A percentile compares a stretch with the other conserved stretches of the same genome.
These are phyloP conservation scores for Tolypocladium tundrense DNA, from an alignment of 2,329 filamentous ascomycete genomes.

Conservation along the genomic window DNA sequence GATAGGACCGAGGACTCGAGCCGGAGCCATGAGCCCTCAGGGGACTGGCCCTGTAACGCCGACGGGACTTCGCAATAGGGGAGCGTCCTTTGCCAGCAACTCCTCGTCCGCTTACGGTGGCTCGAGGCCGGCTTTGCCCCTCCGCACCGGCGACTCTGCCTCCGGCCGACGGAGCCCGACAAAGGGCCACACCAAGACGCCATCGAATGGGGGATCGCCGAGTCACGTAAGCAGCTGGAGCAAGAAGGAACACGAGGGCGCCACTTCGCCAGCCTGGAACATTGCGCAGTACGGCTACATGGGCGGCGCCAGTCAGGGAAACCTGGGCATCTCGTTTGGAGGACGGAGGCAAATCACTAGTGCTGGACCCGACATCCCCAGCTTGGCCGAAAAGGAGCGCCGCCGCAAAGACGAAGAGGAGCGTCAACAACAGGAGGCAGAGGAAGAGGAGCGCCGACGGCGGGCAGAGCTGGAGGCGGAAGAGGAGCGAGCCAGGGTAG, in stretches of 20 bases:
- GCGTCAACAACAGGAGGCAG: conserved; percentile 41
- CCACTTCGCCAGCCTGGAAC: conserved; percentile 89
- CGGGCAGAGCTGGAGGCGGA: conserved; percentile 41
- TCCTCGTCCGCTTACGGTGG: conserved; percentile 38
- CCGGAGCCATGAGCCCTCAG: conserved; percentile 53
- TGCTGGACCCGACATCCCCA: conserved; percentile 69
- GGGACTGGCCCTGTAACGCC: conserved; percentile 47
- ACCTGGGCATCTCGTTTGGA: conserved; percentile 87
- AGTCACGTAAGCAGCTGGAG: conserved; percentile 76
- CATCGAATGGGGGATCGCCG: conserved; percentile 37
- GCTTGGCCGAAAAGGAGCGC: conserved; percentile 74
- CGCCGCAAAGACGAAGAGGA: conserved; percentile 49
- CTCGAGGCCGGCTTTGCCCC: conserved; percentile 29
- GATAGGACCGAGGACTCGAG: conserved; percentile 62
- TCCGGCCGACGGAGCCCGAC: conserved; percentile 52
- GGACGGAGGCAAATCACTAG: conserved; percentile 86
- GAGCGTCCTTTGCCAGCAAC: conserved; percentile 48
- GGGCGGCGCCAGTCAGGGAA: conserved; percentile 93
- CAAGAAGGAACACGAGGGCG: conserved; percentile 68
- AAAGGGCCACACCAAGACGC: conserved; percentile 40
- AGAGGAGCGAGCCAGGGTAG: conserved; percentile 49
- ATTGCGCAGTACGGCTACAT: conserved; percentile 98
- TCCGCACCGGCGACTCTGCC: conserved; percentile 41
- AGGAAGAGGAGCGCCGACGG: conserved; percentile 39
- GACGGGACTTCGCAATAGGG: conserved; percentile 31